phyloP scores from a whole-genome alignment of 1,284 basidiomycete genomes.

The Xerocomus amazonicus region DNA sequence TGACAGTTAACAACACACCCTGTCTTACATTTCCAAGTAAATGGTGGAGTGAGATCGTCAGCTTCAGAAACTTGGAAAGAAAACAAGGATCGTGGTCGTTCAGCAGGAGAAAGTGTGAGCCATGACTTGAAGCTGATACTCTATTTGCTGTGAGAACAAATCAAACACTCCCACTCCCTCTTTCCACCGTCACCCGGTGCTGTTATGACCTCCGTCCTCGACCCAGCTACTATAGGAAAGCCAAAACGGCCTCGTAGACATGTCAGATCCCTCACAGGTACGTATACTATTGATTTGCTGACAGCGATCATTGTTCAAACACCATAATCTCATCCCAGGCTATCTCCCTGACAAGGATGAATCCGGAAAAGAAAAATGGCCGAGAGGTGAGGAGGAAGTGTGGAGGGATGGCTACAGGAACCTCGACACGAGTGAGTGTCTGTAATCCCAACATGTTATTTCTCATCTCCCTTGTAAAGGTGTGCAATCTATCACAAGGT shows the following conservation, averaged over 20 bases:
- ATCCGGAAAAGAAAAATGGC: slow-evolving; percentile 79
- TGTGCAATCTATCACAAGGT: slow-evolving; percentile 66
- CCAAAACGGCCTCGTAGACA: slow-evolving; percentile 59
- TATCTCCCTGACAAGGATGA: slow-evolving; percentile 73
- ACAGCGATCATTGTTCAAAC: neutral
- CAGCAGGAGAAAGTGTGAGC: no score
- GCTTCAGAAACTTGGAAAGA: no score
- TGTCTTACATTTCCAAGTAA: no score
- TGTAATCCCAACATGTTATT: neutral
- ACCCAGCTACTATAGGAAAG: slow-evolving; percentile 62
- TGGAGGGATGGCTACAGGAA: slow-evolving; percentile 71
- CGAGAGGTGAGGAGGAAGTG: slow-evolving; percentile 73
- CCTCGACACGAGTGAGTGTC: slow-evolving; percentile 52
- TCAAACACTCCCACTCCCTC: no score
- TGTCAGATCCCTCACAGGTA: slow-evolving; percentile 72
- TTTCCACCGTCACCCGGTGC: no score
- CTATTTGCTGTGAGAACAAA: no score
- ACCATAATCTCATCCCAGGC: slow-evolving; percentile 39
- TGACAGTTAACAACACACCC: no score
- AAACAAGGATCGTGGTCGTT: no score
- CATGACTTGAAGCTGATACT: no score
- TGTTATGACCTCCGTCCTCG: slow-evolving; percentile 52
- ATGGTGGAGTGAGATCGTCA: no score
- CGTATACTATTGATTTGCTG: neutral
- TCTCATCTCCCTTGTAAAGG: slow-evolving; percentile 37